Percentiles rank a stretch among this genome's conserved stretches.
These are phyloP conservation scores for Funneliformis caledonium DNA, from an alignment of 371 early-diverging fungal genomes.

Conservation along the genomic window DNA sequence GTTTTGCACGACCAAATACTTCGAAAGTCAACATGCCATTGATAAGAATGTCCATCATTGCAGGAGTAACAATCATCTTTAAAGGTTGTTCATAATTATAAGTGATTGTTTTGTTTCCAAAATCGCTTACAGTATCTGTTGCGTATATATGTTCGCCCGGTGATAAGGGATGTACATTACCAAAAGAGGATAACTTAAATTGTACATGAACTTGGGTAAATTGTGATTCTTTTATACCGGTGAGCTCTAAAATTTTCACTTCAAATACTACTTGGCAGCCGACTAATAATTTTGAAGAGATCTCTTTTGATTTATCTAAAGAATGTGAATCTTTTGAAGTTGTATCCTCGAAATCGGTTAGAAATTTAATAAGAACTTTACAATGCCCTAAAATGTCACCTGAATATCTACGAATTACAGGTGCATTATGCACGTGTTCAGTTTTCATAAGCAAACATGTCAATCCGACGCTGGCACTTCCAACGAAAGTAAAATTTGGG, in stretches of 20 bases:
- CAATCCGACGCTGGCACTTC: constrained; percentile 59
- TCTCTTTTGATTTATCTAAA: constrained; percentile 5
- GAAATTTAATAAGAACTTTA: constrained; percentile 52
- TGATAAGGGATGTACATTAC: constrained; percentile 51
- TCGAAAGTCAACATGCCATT: constrained; percentile 60
- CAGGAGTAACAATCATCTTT: constrained; percentile 54
- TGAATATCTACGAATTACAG: constrained; percentile 63
- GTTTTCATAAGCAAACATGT: constrained; percentile 57
- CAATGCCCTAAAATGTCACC: constrained; percentile 59
- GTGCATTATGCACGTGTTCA: constrained; percentile 54
- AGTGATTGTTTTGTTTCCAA: constrained; percentile 55
- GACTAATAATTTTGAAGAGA: constrained; percentile 40
- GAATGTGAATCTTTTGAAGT: not conserved
- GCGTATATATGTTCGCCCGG: constrained; percentile 65
- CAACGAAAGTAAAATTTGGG: constrained; percentile 69
- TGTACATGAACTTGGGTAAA: constrained; percentile 83
- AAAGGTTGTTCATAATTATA: constrained; percentile 72
- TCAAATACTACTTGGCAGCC: constrained; percentile 74
- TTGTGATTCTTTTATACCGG: constrained; percentile 70
- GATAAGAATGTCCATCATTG: constrained; percentile 52
- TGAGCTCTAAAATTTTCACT: constrained; percentile 67
- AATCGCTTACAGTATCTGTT: constrained; percentile 66
- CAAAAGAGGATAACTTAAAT: constrained; percentile 72
- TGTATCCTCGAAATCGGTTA: constrained; percentile 28
- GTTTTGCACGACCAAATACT: constrained; percentile 66